Evolutionary conservation across 2,329 filamentous ascomycete genomes (phyloP), one percentile per base, ranked within the genome.

Genomic region (Gliomastix tumulicola): DNA sequence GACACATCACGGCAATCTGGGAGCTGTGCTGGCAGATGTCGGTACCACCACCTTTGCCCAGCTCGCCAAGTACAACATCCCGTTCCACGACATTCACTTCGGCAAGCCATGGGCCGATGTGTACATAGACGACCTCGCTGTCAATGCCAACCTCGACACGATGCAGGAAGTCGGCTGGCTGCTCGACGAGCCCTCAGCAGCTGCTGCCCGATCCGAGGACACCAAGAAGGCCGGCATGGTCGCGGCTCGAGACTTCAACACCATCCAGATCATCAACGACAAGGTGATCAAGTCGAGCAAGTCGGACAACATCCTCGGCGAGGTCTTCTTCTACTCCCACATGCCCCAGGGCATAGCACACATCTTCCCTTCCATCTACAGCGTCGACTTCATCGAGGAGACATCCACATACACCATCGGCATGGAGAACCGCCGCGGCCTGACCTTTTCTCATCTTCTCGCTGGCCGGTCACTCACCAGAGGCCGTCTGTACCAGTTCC

Each of bases 241-340:
- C 6, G 49, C 49, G 3, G 49, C 50, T 4, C 47, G 53, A 4
- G 48, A 52, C 41, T 56, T 56, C 42, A 56, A 55, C 42, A 49
- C 46, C 9, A 50, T 54, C 32, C 52, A 55, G 40, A 49, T 50
- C 37, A 44, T 51, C 38, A 45, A 49, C 41, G 44, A 51, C 42
- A 48, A 50, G 39, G 49, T 55, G 21, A 47, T 54, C 38, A 56
- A 56, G 38, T 53, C 51, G 18, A 51, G 47, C 42, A 54, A 50
- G 42, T 51, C 46, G 5, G 50, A 51, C 21, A 50, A 49, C 34
- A 54, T 56, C 21, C 43, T 56, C 6, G 51, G 54, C 39, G 54
- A 56, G 38, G 38, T 56, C n/a, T 56, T 46, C 37, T 56, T 56
- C 41, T 56, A 55, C 41, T 47, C 50, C 8, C 53, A 55, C 36